Base-by-base conservation (phyloP, 805 yeast genomes). In the Saturnispora besseyi region DNA sequence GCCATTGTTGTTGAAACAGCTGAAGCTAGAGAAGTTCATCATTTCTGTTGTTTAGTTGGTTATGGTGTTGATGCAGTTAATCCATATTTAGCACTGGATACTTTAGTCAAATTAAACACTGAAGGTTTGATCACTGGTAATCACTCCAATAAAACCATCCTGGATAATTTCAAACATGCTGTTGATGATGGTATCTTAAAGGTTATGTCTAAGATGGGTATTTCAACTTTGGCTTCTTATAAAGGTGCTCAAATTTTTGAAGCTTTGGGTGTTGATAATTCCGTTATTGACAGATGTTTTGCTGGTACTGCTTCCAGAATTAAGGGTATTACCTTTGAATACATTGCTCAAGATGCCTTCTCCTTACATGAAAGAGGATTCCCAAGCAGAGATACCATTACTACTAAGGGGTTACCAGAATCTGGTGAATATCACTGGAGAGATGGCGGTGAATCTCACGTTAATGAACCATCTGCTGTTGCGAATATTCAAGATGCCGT, bases 201-300 rank as follows among this genome's bases (percentile, higher is more conserved):
- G 74, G 97, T 93, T 53, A 91, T 91, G 99, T 88, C 97, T 34
- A 91, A 93, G 76, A 93, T 91, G 98, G 99, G 99, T 75, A 93
- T 91, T 60, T 90, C 98, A 31, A 93, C 99, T 30, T 75, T 91
- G 65, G 96, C 97, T 11, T 87, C 96, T n/a, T 91, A 91, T 72
- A 91, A 91, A 72, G 98, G 98, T 69, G 99, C 99, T 29, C 99
- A 91, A 73, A 93, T 91, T 63, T 91, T 93, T 66, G 99, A 91
- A 70, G 96, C 96, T 45, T 74, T 91, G 54, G 99, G 99, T 68
- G 82, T 91, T 54, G 97, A 93, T 66, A 88, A 90, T 70, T 82
- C 95, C 9, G 97, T 91, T 46, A 86, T 91, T 57, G 97, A 91
- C 74, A 76, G 89, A 59, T 93, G 98, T 71, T 91, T 91, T 68